phyloP scores from a whole-genome alignment of 139 green algal genomes.

The Coccomyxa sp. region DNA sequence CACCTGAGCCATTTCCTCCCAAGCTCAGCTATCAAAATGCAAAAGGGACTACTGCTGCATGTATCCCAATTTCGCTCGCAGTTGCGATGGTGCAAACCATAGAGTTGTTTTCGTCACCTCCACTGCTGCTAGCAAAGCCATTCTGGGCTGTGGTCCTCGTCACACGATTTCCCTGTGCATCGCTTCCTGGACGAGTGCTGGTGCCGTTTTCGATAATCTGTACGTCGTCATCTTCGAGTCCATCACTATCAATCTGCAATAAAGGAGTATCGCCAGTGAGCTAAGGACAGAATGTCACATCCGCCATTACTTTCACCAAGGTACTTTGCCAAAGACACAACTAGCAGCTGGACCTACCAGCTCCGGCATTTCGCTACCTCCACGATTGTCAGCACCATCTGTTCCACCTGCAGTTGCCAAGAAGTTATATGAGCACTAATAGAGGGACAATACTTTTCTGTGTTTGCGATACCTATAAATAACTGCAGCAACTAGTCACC shows the following conservation, averaged over 20 bases:
- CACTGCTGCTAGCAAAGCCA: too few relatives aligned
- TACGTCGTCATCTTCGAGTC: not conserved
- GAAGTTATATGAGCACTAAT: not conserved
- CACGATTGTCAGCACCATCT: not conserved
- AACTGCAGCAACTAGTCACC: too few relatives aligned
- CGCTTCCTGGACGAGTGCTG: not conserved
- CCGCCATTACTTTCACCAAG: not conserved
- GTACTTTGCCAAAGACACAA: not conserved
- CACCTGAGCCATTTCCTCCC: too few relatives aligned
- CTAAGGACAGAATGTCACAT: not conserved
- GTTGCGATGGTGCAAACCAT: not conserved
- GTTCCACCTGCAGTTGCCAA: not conserved
- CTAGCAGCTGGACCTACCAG: not conserved
- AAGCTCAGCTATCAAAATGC: too few relatives aligned
- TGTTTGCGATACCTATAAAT: too few relatives aligned
- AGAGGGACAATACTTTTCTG: too few relatives aligned
- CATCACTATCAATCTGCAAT: not conserved
- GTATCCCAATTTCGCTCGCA: not conserved
- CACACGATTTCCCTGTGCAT: not conserved
- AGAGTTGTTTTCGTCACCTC: not conserved
- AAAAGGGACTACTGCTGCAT: too few relatives aligned
- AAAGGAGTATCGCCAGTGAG: not conserved
- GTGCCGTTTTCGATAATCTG: not conserved
- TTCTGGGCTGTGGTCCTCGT: not conserved
- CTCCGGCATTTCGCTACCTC: not conserved